Evolutionary conservation across 2,329 filamentous ascomycete species (phyloP), one percentile per base, ranked within the genome.

Genomic region (Aspergillus felis): DNA sequence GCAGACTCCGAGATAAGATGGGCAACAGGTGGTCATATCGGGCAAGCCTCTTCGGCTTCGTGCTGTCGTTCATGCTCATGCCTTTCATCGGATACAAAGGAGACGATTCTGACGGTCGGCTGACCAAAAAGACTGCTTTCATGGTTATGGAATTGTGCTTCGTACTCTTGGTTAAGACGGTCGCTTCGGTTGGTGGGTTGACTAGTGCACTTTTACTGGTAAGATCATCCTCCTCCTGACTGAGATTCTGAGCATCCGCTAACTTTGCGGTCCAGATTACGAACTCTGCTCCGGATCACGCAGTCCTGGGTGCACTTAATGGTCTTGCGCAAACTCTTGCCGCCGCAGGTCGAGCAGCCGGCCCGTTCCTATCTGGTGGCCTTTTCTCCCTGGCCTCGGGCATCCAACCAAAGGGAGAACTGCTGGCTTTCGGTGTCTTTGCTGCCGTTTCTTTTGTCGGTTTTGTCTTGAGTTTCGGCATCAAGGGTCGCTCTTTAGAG

Each of bases 291-390:
- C 90, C 92, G 0, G 91, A 92, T 7, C 85, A 93, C 72, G 87
- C 89, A 4, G 92, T 90, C 0, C 83, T 99, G 0, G 94, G 94
- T 3, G 92, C 91, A 0, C 81, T 99, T 27, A 97, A 99, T 68
- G 94, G 94, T 9, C 83, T 97, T 32, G 94, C 94, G 0, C 94
- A 99, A 74, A 96, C 92, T 0, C 84, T 99, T 0, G 96, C 91
- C 0, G 94, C 94, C 0, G 91, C 90, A 0, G 94, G 94, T 8
- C 87, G 94, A 58, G 92, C 92, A 47, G 84, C 91, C 0, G 94
- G 94, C 0, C 94, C 94, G 0, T 92, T 97, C 63, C 79, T 96
- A 0, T 94, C 92, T 0, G 94, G 94, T 0, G 87, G 87, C 0
- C 79, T 99, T 0, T 99, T 96, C 73, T 91, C 91, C 0, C 78